Base-by-base conservation (phyloP, 306 rosid species). In the Clitoria ternatea region DNA sequence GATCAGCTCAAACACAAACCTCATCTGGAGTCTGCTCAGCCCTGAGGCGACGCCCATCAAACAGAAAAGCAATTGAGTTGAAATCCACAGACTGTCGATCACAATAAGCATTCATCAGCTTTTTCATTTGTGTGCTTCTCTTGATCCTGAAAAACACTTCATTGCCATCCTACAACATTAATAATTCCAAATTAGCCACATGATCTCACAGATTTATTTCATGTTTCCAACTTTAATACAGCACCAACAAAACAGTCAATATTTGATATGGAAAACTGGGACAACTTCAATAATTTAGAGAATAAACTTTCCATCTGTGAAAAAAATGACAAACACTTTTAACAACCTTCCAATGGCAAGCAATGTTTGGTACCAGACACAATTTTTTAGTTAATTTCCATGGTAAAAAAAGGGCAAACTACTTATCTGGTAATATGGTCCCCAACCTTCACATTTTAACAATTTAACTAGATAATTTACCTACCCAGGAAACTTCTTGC, bases 111-210 rank as follows among this genome's bases (percentile, higher is more conserved):
- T 80, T 88, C 97, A 88, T 88, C 15, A 90, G 92, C 75, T 84
- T 90, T 70, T 86, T 86, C 77, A 86, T 77, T 20, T 86, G 89
- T 2, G 94, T 88, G 74, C 86, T 90, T 56, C 91, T 78, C 89
- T 88, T 90, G 36, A 90, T 90, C 86, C 88, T 74, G 82, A 90
- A 90, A 74, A 88, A 90, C 6, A 90, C 95, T 68, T 90, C 97
- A 70, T 86, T 86, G 5, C 94, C 94, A 70, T 90, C 97, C 97
- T 88, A 63, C 55, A 81, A 44, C 37, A 77, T 24, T 1, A 3
- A 3, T 20, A 48, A n/a, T 2, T 15, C 36, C 7, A 33, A 30
- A 43, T 61, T 36, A 22, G 27, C 43, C 43, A 49, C 12, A 23
- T 26, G 6, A 69, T 43, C 12, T 9, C 17, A 15, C 0, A 49